A percentile compares a stretch with the other conserved stretches of the same genome.
These are phyloP conservation scores for Blastobotrys aristatus DNA, from an alignment of 1,139 yeast genomes.

Conservation along the genomic window DNA sequence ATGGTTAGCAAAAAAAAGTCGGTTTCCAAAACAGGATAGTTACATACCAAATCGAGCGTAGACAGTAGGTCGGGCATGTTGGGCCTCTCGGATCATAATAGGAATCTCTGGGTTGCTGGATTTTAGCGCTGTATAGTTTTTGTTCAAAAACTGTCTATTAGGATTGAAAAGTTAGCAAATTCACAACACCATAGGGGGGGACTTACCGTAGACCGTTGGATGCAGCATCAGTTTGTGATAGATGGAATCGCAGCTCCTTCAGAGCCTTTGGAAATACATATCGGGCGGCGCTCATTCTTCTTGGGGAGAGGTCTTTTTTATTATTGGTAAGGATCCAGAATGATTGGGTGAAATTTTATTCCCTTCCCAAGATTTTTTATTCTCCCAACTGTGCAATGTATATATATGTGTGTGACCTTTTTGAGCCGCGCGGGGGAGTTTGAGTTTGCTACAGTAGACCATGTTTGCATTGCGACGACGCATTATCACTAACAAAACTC, in stretches of 20 bases:
- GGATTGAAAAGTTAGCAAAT: slow-evolving; percentile 5
- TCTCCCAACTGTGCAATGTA: not conserved
- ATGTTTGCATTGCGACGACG: not conserved
- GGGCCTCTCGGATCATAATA: slow-evolving; percentile 69
- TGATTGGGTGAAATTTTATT: not conserved
- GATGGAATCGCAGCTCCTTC: slow-evolving; percentile 73
- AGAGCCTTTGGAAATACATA: slow-evolving; percentile 59
- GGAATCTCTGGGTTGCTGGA: slow-evolving; percentile 55
- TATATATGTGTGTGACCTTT: not conserved
- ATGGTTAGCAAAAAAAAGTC: slow-evolving; percentile 2
- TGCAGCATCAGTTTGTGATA: slow-evolving; percentile 70
- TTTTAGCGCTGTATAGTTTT: slow-evolving; percentile 59
- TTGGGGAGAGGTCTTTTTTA: too few relatives aligned
- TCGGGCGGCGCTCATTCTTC: slow-evolving; percentile 51
- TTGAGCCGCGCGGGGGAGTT: too few relatives aligned
- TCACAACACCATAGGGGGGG: not conserved
- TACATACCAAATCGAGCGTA: slow-evolving; percentile 56
- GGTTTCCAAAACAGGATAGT: not conserved
- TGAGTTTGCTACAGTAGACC: too few relatives aligned
- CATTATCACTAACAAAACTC: not conserved
- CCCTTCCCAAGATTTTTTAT: not conserved
- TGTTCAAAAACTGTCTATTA: slow-evolving; percentile 50
- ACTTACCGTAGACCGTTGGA: slow-evolving; percentile 54
- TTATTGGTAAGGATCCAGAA: not conserved
- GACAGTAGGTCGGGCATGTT: slow-evolving; percentile 65